Evolutionary conservation across 495 filamentous ascomycete genomes (phyloP).

Genomic region (Aspergillus nanangensis): DNA sequence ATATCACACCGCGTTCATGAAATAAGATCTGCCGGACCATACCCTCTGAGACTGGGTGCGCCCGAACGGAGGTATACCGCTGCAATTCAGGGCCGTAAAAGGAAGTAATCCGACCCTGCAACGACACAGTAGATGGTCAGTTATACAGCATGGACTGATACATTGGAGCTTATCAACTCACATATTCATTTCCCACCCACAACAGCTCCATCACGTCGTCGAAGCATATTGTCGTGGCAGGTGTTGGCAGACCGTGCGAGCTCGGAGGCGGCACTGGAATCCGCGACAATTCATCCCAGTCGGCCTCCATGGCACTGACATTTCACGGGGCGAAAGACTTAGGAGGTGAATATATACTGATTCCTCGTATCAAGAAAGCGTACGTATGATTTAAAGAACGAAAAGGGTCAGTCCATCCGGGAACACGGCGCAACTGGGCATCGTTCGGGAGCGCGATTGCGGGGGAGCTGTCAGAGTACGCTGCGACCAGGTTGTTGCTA

Average conservation of each 20-base stretch:
- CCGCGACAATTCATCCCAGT: slow-evolving; percentile 62
- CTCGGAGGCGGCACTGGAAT: slow-evolving; percentile 65
- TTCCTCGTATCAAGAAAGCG: background rate
- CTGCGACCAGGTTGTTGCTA: background rate
- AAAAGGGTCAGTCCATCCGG: slow-evolving; percentile 25
- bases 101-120: slow-evolving; percentile 75
- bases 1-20: slow-evolving; percentile 80
- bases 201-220: slow-evolving; percentile 83
- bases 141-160: background rate
- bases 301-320: slow-evolving; percentile 38
- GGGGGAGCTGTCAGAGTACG: slow-evolving; percentile 29
- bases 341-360: slow-evolving; percentile 1
- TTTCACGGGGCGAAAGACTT: slow-evolving; percentile 13
- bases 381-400: slow-evolving; percentile 9
- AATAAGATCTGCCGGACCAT: slow-evolving; percentile 76
- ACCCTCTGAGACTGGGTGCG: slow-evolving; percentile 62
- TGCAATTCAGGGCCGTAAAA: slow-evolving; percentile 80
- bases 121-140: background rate
- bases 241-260: slow-evolving; percentile 56
- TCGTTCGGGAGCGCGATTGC: slow-evolving; percentile 40
- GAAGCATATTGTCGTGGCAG: slow-evolving; percentile 72
- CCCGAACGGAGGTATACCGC: slow-evolving; percentile 72
- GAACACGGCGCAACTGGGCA: slow-evolving; percentile 29
- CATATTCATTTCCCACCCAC: slow-evolving; percentile 88
- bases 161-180: slow-evolving; percentile 35